These are phyloP conservation scores for Heimioporus sp. DNA, from an alignment of 768 basidiomycete genomes.

Conservation along the genomic window DNA sequence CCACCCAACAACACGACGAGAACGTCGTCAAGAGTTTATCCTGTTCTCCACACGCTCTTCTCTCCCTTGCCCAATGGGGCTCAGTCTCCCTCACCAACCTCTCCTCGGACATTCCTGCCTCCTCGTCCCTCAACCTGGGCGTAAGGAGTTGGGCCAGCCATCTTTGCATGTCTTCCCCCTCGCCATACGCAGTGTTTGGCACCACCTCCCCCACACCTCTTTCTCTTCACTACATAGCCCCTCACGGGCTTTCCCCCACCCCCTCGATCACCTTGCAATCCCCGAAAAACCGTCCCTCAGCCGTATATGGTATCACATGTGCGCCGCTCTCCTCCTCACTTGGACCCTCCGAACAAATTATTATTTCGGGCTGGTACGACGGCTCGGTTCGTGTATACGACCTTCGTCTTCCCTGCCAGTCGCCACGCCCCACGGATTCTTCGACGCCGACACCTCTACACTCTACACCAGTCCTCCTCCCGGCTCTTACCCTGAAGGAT, in stretches of 20 bases:
- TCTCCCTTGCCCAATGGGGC: constrained; percentile 61
- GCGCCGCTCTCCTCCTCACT: constrained; percentile 63
- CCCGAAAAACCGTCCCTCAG: constrained; percentile 38
- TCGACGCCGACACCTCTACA: constrained; percentile 5
- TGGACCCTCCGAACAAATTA: constrained; percentile 67
- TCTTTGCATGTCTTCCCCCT: constrained; percentile 49
- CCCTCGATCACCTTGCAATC: constrained; percentile 53
- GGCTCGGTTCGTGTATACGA: constrained; percentile 73
- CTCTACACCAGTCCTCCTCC: constrained; percentile 41
- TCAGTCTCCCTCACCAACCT: constrained; percentile 40
- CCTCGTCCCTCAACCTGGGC: constrained; percentile 42
- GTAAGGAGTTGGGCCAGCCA: constrained; percentile 63
- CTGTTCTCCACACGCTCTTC: constrained; percentile 39
- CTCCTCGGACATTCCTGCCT: constrained; percentile 14
- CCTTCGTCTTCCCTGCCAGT: constrained; percentile 48
- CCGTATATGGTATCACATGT: constrained; percentile 70
- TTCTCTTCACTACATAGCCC: constrained; percentile 50
- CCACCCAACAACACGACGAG: constrained; percentile 35
- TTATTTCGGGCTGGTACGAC: constrained; percentile 84
- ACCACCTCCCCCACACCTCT: constrained; percentile 57
- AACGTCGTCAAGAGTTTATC: constrained; percentile 59
- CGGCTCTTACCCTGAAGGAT: constrained; percentile 62
- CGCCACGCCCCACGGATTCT: not conserved
- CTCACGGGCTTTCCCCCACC: constrained; percentile 41
- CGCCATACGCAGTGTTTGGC: constrained; percentile 68